These are phyloP conservation scores for Coprinopsis sp. DNA, from an alignment of 768 basidiomycete genomes.

Conservation along the genomic window DNA sequence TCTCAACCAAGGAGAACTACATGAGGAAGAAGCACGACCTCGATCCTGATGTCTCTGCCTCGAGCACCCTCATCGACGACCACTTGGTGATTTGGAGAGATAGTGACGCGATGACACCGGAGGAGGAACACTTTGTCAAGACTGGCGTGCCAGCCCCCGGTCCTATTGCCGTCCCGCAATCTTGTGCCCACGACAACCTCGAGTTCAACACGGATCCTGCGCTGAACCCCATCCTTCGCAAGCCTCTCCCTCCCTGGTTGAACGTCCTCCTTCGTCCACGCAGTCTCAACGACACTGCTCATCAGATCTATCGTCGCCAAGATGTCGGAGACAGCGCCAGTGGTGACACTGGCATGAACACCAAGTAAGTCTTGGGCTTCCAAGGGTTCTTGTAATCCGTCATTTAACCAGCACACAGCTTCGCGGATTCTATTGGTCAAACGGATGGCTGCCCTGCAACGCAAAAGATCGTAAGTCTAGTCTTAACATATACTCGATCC, in stretches of 20 bases:
- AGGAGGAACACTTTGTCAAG: conserved; percentile 40
- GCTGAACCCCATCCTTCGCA: conserved; percentile 47
- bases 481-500: not conserved
- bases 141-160: conserved; percentile 20
- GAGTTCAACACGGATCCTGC: conserved; percentile 58
- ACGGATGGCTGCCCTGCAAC: conserved; percentile 66
- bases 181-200: conserved; percentile 70
- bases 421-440: conserved; percentile 62
- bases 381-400: conserved; percentile 1
- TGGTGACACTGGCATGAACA: conserved; percentile 43
- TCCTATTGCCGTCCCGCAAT: conserved; percentile 25
- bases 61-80: conserved; percentile 33
- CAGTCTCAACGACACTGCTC: conserved; percentile 27
- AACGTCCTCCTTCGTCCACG: conserved; percentile 36
- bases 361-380: conserved; percentile 42
- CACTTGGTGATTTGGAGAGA: conserved; percentile 73
- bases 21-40: conserved; percentile 52
- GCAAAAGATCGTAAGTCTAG: conserved; percentile 57
- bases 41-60: conserved; percentile 40
- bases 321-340: conserved; percentile 48
- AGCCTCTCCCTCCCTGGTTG: conserved; percentile 32
- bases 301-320: conserved; percentile 32
- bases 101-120: conserved; percentile 54
- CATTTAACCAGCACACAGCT: conserved; percentile 38
- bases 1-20: conserved; percentile 69